Evolutionary conservation across 208 protist species (phyloP), one percentile per base, ranked within the genome.

Genomic region (Naegleria fowleri): DNA sequence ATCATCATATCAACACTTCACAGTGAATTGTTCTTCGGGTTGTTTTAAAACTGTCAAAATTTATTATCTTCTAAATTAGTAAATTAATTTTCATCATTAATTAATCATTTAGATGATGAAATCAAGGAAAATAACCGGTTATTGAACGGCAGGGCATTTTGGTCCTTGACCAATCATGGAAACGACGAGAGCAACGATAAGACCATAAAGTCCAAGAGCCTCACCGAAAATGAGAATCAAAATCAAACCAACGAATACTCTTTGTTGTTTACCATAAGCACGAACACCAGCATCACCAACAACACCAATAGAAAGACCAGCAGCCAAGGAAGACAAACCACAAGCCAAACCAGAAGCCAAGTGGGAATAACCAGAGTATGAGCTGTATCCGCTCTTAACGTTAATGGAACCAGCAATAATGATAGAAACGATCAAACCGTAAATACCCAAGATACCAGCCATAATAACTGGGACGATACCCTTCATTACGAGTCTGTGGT

Each of bases 171-270:
- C 67, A 22, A 89, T 55, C 41, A 67, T 75, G 36, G 87, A 75
- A 29, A 99, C 93, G 76, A 98, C 96, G 51, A 99, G 93, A 90
- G 97, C 98, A 91, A 99, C 98, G 93, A 99, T 99, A 90, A 99
- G 96, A 86, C 99, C 99, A 93, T 99, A 99, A 5, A 99, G 92
- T 91, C 97, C 99, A 19, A 99, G 95, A 90, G 98, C 98, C 95
- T 99, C 99, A 36, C 97, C 98, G 94, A 99, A 99, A 97, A 99
- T 99, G 40, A 99, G 96, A 95, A 99, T 99, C 83, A 99, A 96
- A 95, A 99, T 98, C 98, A 99, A 99, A 87, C 96, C 97, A 67
- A 99, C 98, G 94, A 99, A 99, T 38, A 99, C 96, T 93, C 97
- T 98, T 90, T 98, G 98, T 94, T 99, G 97, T 93, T 98, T 96